Base-by-base conservation (phyloP, 768 basidiomycete genomes). In the Pulveroboletus sp. region DNA sequence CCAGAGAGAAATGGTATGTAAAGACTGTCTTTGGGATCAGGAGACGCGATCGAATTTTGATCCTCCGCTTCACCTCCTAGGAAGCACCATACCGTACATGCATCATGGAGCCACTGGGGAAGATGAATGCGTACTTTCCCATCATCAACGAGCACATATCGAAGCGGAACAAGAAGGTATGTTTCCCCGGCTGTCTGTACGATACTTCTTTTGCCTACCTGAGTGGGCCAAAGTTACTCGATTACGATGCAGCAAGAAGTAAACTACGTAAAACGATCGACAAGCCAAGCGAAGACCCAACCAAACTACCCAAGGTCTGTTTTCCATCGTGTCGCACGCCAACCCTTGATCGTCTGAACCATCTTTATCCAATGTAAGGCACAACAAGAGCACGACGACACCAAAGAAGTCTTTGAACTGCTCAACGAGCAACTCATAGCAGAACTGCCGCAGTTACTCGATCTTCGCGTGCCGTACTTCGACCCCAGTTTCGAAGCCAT, bases 401-500 rank as follows among this genome's bases (percentile, higher is more conserved):
- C 90, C 24, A 90, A 93, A 63, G 94, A 95, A 67, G 82, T 96
- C 45, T 99, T 94, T 66, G 89, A 95, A 52, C 71, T 91, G 63
- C 77, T 99, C 57, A 98, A 99, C 65, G 83, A 89, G 36, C 93
- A 97, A 60, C 82, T 98, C 61, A 86, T 95, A 57, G 70, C 76
- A 26, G 96, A 98, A 60, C 76, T 99, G 14, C 96, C 96, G 0
- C 85, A 94, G 58, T 73, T 99, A 37, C 80, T 98, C 43, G 94
- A 97, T 62, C 82, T 97, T 17, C 89, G 96, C 35, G 89, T 99
- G 24, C 96, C 96, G 0, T 99, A 91, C 76, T 94, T 98, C 56
- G 96, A 98, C 68, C 96, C 96, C 5, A 93, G 89, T 58, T 98
- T 98, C 66, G 96, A 98, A 71, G 91, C 95, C 40, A 98, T 98